Evolutionary conservation across 1,139 yeast species (phyloP), one percentile per base, ranked within the genome.

Genomic region (Candida sanyaensis): DNA sequence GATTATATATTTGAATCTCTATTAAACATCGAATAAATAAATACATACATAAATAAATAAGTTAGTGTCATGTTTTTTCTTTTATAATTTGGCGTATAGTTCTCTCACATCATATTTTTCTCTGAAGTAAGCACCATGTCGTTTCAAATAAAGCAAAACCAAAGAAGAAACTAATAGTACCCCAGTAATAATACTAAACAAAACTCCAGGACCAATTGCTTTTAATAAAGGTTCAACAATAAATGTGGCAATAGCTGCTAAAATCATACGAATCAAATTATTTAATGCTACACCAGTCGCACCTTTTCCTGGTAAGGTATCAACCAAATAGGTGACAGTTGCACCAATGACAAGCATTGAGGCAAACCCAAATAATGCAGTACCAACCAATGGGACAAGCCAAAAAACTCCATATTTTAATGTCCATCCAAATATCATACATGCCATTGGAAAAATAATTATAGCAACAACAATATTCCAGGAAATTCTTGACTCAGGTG

Each of bases 281-380:
- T 88, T 89, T 48, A 90, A 65, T 0, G 96, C 96, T 39, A 89
- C 89, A 1, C 96, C 96, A 0, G 96, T 87, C 5, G 96, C 92
- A 36, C 96, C 96, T 57, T 86, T 78, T 0, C 96, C 96, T 0
- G 96, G 96, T 44, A 90, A 73, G 0, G 91, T 83, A 62, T 90
- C 96, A 2, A 90, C 92, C 50, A 90, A 69, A 61, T 88, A 90
- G 0, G 96, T 88, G 4, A 86, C 81, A 0, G 91, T 85, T 7
- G 89, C 83, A 1, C 96, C 95, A 54, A 88, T 88, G 6, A 88
- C 83, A 66, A 89, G 80, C 96, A 89, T 88, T 24, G 90, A 83
- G 0, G 93, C 88, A 61, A 86, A 81, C 0, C 97, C 97, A 63
- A 86, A 88, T 5, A 88, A 53, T 1, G 92, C 88, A 4, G 95